Percentiles rank a stretch among this genome's conserved stretches.
Conservation (phyloP, 805 yeast genomes). For the Starmerella lactis-condensi region DNA sequence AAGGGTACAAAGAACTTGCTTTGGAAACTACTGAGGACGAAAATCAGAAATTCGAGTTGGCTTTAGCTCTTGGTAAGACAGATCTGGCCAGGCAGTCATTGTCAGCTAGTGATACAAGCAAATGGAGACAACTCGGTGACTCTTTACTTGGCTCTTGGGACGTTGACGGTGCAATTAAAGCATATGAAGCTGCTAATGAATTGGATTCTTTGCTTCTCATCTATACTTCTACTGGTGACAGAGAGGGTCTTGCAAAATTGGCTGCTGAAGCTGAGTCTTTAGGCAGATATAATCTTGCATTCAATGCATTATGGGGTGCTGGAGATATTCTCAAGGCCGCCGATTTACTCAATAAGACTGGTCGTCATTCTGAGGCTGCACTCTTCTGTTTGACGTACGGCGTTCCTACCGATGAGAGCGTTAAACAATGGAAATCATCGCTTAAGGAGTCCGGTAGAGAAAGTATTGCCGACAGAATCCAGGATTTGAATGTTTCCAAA, state of each 20-base stretch:
- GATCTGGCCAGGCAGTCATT: slow-evolving; percentile 54
- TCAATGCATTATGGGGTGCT: slow-evolving; percentile 74
- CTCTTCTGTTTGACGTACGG: slow-evolving; percentile 60
- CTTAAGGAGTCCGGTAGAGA: slow-evolving; percentile 35
- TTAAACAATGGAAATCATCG: slow-evolving; percentile 49
- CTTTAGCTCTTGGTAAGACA: slow-evolving; percentile 57
- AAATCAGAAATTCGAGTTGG: slow-evolving; percentile 83
- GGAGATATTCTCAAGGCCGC: slow-evolving; percentile 52
- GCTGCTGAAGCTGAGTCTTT: slow-evolving; percentile 48
- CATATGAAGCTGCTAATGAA: slow-evolving; percentile 65
- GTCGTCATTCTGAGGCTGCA: slow-evolving; percentile 69
- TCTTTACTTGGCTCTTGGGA: slow-evolving; percentile 63
- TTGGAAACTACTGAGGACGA: slow-evolving; percentile 62
- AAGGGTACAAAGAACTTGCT: slow-evolving; percentile 73
- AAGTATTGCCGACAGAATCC: slow-evolving; percentile 45
- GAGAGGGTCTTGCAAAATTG: slow-evolving; percentile 37
- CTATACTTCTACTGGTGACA: slow-evolving; percentile 64
- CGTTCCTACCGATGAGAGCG: slow-evolving; percentile 30
- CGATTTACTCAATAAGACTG: slow-evolving; percentile 45
- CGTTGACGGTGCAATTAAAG: slow-evolving; percentile 57
- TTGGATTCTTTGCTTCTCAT: slow-evolving; percentile 63
- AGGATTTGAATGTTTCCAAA: slow-evolving; percentile 9
- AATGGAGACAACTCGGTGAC: slow-evolving; percentile 89
- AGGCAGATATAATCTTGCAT: slow-evolving; percentile 79
- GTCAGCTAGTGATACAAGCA: slow-evolving; percentile 23